Percentiles rank a stretch among this genome's conserved stretches.
Evolutionary conservation across 208 protist genomes (phyloP).

Genomic region (Blechomonas ayalai): DNA sequence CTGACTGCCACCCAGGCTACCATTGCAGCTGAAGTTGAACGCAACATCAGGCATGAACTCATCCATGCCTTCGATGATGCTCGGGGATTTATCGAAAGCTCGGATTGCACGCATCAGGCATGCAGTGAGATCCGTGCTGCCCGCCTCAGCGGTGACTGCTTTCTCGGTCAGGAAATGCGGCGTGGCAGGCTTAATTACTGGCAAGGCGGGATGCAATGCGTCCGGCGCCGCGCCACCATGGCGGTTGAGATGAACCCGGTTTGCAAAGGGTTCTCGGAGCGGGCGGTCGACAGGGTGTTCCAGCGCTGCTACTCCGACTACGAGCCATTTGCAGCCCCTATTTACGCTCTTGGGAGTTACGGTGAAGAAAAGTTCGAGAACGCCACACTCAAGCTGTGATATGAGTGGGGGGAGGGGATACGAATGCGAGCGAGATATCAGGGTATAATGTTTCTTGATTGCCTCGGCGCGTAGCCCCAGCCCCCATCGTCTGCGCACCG

Average conservation of each 20-base stretch:
- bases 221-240: conserved; percentile 76
- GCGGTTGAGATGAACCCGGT: conserved; percentile 82
- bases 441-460: too few relatives aligned
- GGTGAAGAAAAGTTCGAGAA: conserved; percentile 47
- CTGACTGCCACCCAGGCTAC: too few relatives aligned
- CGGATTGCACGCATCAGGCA: conserved; percentile 89
- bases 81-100: conserved; percentile 74
- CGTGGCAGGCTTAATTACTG: conserved; percentile 67
- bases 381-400: conserved; percentile 3
- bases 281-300: conserved; percentile 73
- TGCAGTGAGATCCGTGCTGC: conserved; percentile 94
- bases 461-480: too few relatives aligned
- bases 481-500: too few relatives aligned
- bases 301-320: conserved; percentile 83
- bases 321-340: conserved; percentile 77
- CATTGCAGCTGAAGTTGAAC: too few relatives aligned
- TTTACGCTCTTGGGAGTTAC: conserved; percentile 82
- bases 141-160: conserved; percentile 91
- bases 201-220: conserved; percentile 72
- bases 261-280: conserved; percentile 77
- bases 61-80: conserved; percentile 93
- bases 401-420: not conserved
- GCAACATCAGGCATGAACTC: conserved; percentile 90
- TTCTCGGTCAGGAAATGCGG: conserved; percentile 46
- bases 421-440: too few relatives aligned